phyloP scores from a whole-genome alignment of 2,329 filamentous ascomycete genomes.

The Paramyrothecium roridum region DNA sequence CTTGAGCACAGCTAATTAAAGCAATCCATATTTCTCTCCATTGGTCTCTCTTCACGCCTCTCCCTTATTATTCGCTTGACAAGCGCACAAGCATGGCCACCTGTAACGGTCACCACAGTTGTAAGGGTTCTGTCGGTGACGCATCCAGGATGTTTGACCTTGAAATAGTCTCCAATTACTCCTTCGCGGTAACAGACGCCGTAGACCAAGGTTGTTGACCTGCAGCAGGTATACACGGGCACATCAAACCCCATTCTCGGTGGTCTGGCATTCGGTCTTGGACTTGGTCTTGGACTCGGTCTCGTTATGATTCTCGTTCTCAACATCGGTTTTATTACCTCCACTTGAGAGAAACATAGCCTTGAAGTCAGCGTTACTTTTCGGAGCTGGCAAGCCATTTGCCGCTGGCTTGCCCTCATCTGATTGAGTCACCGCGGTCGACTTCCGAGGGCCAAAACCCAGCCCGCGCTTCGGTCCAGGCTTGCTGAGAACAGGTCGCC shows the following conservation, averaged over 20 bases:
- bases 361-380: constrained; percentile 58
- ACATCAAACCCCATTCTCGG: constrained; percentile 1
- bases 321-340: constrained; percentile 6
- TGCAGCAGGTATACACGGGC: too few species aligned
- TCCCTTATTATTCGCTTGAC: neutral
- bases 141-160: too few species aligned
- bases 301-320: constrained; percentile 5
- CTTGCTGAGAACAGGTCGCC: constrained; percentile 39
- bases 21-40: neutral
- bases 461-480: constrained; percentile 37
- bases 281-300: neutral
- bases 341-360: constrained; percentile 40
- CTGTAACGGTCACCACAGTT: too few species aligned
- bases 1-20: too few species aligned
- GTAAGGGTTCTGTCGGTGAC: too few species aligned
- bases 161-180: too few species aligned
- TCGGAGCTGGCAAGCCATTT: constrained; percentile 30
- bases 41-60: neutral
- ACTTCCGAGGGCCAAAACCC: constrained; percentile 34
- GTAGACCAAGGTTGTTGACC: too few species aligned
- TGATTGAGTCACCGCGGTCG: constrained; percentile 4
- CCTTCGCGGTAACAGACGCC: too few species aligned
- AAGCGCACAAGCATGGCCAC: too few species aligned
- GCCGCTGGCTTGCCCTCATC: constrained; percentile 16
- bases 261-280: neutral